Percentiles rank a stretch among this genome's conserved stretches.
phyloP scores from a whole-genome alignment of 164 flowering plant species.

The Magnolia kwangsiensis region DNA sequence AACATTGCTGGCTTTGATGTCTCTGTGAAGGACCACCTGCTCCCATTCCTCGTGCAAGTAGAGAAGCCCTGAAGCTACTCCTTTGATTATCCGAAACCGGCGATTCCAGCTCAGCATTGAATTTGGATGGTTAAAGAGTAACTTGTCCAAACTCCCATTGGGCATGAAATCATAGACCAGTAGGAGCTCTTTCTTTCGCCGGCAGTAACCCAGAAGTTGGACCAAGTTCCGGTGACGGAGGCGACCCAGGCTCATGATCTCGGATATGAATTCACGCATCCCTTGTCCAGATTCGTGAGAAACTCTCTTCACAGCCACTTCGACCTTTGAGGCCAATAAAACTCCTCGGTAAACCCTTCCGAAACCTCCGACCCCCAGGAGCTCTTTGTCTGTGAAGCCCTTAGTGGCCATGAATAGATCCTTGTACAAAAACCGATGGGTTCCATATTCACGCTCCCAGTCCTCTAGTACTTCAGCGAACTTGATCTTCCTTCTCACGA shows the following conservation, averaged over 20 bases:
- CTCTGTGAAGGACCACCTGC: constrained; percentile 37
- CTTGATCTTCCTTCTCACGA: constrained; percentile 9
- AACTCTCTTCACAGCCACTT: constrained; percentile 24
- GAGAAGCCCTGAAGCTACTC: constrained; percentile 33
- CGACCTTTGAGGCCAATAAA: constrained; percentile 5
- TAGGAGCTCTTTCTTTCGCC: not conserved
- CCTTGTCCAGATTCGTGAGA: constrained; percentile 27
- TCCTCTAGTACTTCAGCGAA: constrained; percentile 17
- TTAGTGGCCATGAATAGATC: constrained; percentile 17
- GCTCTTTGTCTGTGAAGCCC: constrained; percentile 17
- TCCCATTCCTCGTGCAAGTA: constrained; percentile 25
- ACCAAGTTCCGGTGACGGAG: constrained; percentile 53
- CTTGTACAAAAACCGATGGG: constrained; percentile 21
- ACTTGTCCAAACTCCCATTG: constrained; percentile 37
- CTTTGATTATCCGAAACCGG: constrained; percentile 30
- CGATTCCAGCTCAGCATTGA: constrained; percentile 34
- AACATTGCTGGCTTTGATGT: constrained; percentile 25
- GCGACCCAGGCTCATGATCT: constrained; percentile 36
- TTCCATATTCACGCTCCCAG: constrained; percentile 14
- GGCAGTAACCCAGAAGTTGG: constrained; percentile 35
- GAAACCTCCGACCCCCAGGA: constrained; percentile 21
- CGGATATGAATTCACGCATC: constrained; percentile 22
- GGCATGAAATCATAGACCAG: constrained; percentile 47
- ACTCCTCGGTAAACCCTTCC: constrained; percentile 24
- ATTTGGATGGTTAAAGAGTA: constrained; percentile 33